Evolutionary conservation across 306 rosid species (phyloP), one percentile per base, ranked within the genome.

Genomic region (Elaeagnus macrophylla): DNA sequence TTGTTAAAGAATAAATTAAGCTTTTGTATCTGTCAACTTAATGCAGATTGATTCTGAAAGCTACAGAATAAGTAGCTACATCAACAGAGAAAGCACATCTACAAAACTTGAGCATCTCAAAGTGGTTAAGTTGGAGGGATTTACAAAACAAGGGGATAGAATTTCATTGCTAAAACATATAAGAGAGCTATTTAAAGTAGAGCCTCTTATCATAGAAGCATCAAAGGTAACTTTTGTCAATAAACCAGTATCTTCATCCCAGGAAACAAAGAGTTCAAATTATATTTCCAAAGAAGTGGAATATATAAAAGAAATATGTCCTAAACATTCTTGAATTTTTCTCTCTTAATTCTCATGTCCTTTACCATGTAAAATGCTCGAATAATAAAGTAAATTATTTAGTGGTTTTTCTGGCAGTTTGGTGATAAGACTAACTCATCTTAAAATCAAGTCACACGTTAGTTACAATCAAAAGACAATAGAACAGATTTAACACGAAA

Each of bases 11-110:
- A 20, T 15, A 15, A 12, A 48, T 48, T 10, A 16, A 18, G 10
- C 6, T 49, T 35, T 19, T 4, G 8, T 18, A 12, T 2, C n/a
- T 36, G 56, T 50, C 40, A 7, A 12, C 9, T 48, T 32, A 18
- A 18, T 56, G 69, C 80, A 89, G 83, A 74, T 78, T 53, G 93
- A 82, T 67, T 75, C 60, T 0, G 32, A 57, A 53, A 50, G 80
- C 66, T 80, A 68, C 67, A 63, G 58, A 65, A 49, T 50, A 11
- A 43, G 50, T 57, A 64, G 60, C 47, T 18, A 54, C 49, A 47
- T 44, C n/a, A 66, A 79, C 42, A 62, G 72, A 52, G 70, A 13
- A 15, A 39, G 57, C 16, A 57, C 43, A 62, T 67, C 66, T 15
- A 48, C 59, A 17, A 40, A 67, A 59, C 44, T 78, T 19, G 77